Evolutionary conservation across 2,329 filamentous ascomycete species (phyloP).

Genomic region (Didymella keratinophila): DNA sequence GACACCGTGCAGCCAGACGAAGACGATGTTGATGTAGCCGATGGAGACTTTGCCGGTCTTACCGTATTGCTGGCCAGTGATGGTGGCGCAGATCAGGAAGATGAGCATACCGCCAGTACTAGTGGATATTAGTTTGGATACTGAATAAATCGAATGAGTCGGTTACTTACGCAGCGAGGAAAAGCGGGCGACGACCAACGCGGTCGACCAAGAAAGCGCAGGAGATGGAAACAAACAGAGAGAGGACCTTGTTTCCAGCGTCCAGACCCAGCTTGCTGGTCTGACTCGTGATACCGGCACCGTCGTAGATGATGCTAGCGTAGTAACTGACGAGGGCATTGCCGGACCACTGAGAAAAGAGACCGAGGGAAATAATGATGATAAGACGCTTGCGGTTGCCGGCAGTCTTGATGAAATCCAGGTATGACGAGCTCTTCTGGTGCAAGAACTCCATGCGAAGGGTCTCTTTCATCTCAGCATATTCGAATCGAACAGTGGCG

Average conservation of each 20-base stretch:
- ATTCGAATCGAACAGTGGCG: constrained; percentile 21
- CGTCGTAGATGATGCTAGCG: constrained; percentile 47
- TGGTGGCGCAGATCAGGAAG: constrained; percentile 4
- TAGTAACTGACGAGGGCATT: constrained; percentile 53
- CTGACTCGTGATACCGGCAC: constrained; percentile 49
- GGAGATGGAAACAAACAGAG: constrained; percentile 42
- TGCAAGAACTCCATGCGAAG: constrained; percentile 30
- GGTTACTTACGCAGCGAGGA: constrained; percentile 39
- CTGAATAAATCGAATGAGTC: not conserved
- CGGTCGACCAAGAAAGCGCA: constrained; percentile 48
- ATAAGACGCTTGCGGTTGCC: constrained; percentile 51
- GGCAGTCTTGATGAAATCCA: constrained; percentile 39
- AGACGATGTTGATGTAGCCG: constrained; percentile 54
- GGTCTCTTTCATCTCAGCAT: constrained; percentile 26
- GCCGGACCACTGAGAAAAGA: constrained; percentile 52
- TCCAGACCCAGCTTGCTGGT: constrained; percentile 47
- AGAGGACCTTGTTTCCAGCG: constrained; percentile 49
- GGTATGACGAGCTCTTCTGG: constrained; percentile 11
- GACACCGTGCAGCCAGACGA: constrained; percentile 57
- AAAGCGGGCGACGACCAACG: constrained; percentile 54
- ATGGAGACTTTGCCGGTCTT: constrained; percentile 17
- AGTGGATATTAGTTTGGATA: not conserved
- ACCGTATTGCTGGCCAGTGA: not conserved
- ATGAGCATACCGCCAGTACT: constrained; percentile 10
- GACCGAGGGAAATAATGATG: constrained; percentile 48